Evolutionary conservation across 805 yeast genomes (phyloP).

Genomic region (Schwanniomyces polymorphus): DNA sequence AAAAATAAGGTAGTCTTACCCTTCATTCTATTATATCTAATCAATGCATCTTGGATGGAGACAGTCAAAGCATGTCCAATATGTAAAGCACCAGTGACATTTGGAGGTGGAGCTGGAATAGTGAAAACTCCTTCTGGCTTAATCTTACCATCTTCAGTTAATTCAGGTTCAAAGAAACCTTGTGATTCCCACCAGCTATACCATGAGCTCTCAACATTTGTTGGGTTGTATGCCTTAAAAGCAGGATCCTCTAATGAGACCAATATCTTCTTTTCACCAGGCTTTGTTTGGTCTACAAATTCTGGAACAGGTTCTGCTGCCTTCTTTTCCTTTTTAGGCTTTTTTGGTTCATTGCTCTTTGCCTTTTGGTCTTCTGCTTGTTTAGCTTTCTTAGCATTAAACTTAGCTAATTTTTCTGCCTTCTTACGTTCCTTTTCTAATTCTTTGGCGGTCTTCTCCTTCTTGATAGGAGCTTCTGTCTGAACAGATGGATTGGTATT

Average conservation of each 20-base stretch:
- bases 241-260: conserved; percentile 90
- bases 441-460: conserved; percentile 73
- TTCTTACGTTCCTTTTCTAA: conserved; percentile 84
- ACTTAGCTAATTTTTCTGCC: conserved; percentile 85
- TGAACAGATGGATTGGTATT: conserved; percentile 5
- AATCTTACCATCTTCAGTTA: conserved; percentile 67
- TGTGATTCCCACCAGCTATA: conserved; percentile 94
- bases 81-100: conserved; percentile 97
- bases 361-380: conserved; percentile 47
- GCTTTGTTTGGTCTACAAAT: conserved; percentile 76
- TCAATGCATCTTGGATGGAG: conserved; percentile 89
- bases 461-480: conserved; percentile 18
- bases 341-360: conserved; percentile 47
- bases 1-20: conserved; percentile 90
- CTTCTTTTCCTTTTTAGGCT: conserved; percentile 69
- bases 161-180: conserved; percentile 87
- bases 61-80: conserved; percentile 98
- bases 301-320: conserved; percentile 76
- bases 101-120: conserved; percentile 99
- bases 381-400: conserved; percentile 77
- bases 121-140: conserved; percentile 84
- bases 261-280: conserved; percentile 89
- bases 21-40: conserved; percentile 94
- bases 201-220: conserved; percentile 95
- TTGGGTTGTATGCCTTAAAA: conserved; percentile 90